Evolutionary conservation across 2,329 filamentous ascomycete species (phyloP).

Genomic region (Pestalotiopsis sp.): DNA sequence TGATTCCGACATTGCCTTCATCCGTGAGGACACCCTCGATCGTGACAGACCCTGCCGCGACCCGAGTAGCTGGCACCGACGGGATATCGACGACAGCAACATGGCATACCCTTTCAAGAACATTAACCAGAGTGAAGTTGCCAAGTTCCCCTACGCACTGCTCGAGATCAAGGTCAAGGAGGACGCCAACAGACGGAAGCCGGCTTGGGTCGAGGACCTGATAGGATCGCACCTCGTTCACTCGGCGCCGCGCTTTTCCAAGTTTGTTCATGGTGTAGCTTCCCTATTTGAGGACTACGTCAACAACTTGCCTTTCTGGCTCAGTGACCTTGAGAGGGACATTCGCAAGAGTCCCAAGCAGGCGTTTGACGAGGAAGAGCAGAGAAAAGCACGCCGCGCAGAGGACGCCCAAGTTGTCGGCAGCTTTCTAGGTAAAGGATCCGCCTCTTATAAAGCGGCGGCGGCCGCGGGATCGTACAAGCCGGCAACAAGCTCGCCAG

Average conservation of each 20-base stretch:
- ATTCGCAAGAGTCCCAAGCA: constrained; percentile 91
- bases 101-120: constrained; percentile 87
- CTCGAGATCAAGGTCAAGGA: constrained; percentile 90
- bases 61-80: constrained; percentile 85
- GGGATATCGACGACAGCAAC: constrained; percentile 80
- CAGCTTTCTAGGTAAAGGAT: constrained; percentile 70
- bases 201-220: constrained; percentile 87
- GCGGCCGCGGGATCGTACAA: constrained; percentile 51
- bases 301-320: constrained; percentile 95
- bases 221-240: constrained; percentile 93
- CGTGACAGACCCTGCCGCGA: constrained; percentile 84
- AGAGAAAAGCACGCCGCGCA: constrained; percentile 76
- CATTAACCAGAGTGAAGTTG: constrained; percentile 89
- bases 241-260: constrained; percentile 87
- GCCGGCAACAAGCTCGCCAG: constrained; percentile 66
- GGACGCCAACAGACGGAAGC: constrained; percentile 66
- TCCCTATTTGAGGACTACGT: constrained; percentile 94
- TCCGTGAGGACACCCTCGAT: constrained; percentile 79
- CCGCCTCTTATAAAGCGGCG: constrained; percentile 33
- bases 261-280: constrained; percentile 93
- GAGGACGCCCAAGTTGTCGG: constrained; percentile 90
- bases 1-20: constrained; percentile 89
- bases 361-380: constrained; percentile 90
- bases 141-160: constrained; percentile 86
- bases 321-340: constrained; percentile 87